Conservation (phyloP, 306 rosid genomes). For the Ochetophila trinervis region DNA sequence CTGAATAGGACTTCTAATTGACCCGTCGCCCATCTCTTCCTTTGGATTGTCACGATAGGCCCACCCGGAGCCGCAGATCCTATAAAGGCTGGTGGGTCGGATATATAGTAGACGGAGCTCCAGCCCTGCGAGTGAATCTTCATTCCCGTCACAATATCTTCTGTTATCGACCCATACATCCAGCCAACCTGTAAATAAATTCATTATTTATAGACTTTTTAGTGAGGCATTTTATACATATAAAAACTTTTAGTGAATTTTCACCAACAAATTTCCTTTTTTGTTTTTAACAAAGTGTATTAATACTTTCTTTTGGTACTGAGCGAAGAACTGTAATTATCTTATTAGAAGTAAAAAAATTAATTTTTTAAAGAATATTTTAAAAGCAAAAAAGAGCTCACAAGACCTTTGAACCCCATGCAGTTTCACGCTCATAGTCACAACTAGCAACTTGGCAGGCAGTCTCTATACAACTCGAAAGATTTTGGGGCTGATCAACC, state of each 20-base stretch:
- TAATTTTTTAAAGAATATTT: too few relatives aligned
- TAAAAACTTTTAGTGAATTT: too few relatives aligned
- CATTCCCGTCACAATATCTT: constrained; percentile 32
- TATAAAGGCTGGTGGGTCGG: constrained; percentile 28
- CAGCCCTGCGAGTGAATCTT: constrained; percentile 28
- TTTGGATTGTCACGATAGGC: constrained; percentile 15
- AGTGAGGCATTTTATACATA: too few relatives aligned
- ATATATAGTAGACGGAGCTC: constrained; percentile 20
- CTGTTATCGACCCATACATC: constrained; percentile 28
- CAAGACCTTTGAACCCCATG: constrained; percentile 24
- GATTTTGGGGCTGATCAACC: background rate
- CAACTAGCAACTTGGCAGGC: constrained; percentile 14
- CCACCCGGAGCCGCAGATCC: constrained; percentile 13
- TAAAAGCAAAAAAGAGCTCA: too few relatives aligned
- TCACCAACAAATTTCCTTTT: too few relatives aligned
- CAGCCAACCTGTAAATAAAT: constrained; percentile 30
- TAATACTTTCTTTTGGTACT: too few relatives aligned
- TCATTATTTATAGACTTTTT: too few relatives aligned
- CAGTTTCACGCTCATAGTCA: constrained; percentile 17
- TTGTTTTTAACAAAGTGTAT: too few relatives aligned
- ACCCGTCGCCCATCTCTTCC: constrained; percentile 33
- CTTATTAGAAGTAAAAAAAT: too few relatives aligned
- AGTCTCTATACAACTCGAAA: background rate
- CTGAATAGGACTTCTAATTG: constrained; percentile 21
- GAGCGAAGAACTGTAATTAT: too few relatives aligned